Evolutionary conservation across 805 yeast species (phyloP), one percentile per base, ranked within the genome.

Genomic region (Lipomyces yamadae): DNA sequence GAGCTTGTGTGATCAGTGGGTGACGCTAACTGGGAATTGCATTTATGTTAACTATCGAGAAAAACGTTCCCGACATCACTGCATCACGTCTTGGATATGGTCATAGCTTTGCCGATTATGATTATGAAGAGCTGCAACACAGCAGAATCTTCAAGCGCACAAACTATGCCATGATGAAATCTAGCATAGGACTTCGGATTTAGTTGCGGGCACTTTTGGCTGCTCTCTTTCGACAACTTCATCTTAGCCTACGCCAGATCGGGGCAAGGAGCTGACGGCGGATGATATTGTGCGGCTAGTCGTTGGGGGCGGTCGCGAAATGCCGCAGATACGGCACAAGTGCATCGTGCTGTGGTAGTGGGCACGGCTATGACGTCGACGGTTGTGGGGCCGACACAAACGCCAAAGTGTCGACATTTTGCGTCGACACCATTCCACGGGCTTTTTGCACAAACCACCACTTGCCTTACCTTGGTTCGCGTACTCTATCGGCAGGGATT

Each of bases 341-440:
- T n/a, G 48, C 48, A n/a, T 15, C 24, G 5, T n/a, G 7, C 24
- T 3, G n/a, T 5, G 24, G 18, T 42, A 15, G 48, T 7, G 48
- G 24, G 8, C 18, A 3, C 1, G 24, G 24, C 56, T 53, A 32
- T n/a, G 42, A 56, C 42, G 50, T 58, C 53, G 29, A 34, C 57
- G 33, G 60, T 13, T 35, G 35, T 45, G 45, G 45, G 55, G 24
- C 24, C 53, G 37, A 34, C 32, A 24, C 58, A 54, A 6, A 58
- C 29, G 39, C 13, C 15, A 61, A 48, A n/a, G n/a, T 42, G 8
- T 42, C 48, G 48, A 42, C 48, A 13, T 24, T 2, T 13, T 37
- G 61, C 62, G 58, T 58, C 32, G 35, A 52, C 30, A n/a, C 55
- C 37, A 54, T 13, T 1, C 24, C 24, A 24, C 24, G 24, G 24